Evolutionary conservation across 2,329 filamentous ascomycete genomes (phyloP).

Genomic region (Sarocladium strictum): DNA sequence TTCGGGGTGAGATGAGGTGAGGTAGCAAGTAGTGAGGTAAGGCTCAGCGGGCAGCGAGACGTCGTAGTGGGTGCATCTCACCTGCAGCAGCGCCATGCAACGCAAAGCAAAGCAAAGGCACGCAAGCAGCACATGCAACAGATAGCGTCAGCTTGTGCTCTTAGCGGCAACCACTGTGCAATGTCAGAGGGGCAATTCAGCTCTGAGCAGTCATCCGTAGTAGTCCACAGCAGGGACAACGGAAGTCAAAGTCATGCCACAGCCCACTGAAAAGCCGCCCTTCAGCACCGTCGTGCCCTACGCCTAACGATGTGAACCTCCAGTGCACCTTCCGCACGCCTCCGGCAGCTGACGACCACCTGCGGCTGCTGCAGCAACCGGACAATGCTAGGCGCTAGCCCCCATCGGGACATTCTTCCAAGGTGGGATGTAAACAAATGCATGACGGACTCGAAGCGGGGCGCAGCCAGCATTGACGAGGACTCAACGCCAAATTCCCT

Average conservation of each 20-base stretch:
- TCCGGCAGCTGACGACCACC: neutral
- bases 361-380: constrained; percentile 8
- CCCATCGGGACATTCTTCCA: neutral
- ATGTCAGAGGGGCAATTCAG: too few relatives aligned
- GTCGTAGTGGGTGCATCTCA: constrained; percentile 3
- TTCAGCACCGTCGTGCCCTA: too few relatives aligned
- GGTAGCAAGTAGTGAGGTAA: neutral
- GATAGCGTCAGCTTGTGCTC: too few relatives aligned
- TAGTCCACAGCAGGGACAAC: too few relatives aligned
- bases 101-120: neutral
- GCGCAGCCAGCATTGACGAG: constrained; percentile 3
- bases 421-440: constrained; percentile 8
- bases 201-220: too few relatives aligned
- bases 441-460: neutral
- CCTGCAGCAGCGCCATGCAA: neutral
- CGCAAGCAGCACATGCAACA: constrained; percentile 1
- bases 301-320: too few relatives aligned
- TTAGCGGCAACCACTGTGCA: too few relatives aligned
- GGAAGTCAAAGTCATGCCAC: neutral
- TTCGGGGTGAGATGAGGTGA: neutral
- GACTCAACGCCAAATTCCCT: neutral
- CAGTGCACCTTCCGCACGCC: too few relatives aligned
- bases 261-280: neutral
- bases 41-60: constrained; percentile 1
- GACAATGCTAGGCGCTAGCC: neutral